Evolutionary conservation across 2,329 filamentous ascomycete species (phyloP).

Genomic region (Fusarium pilosicola): DNA sequence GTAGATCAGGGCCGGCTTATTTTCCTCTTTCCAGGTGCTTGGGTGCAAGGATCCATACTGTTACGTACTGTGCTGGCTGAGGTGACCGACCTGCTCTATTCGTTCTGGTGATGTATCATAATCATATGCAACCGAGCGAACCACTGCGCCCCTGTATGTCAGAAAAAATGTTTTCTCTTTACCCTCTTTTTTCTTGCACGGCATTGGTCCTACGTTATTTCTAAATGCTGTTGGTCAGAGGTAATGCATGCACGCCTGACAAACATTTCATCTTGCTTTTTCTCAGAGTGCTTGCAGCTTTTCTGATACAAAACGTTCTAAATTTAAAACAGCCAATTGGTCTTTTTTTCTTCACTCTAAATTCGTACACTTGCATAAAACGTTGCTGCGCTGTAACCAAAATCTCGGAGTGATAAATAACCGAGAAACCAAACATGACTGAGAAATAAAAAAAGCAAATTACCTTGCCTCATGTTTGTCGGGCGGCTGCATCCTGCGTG

Average conservation of each 20-base stretch:
- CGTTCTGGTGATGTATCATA: slow-evolving; percentile 3
- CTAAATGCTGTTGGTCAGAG: background rate
- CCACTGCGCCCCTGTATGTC: background rate
- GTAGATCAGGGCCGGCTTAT: background rate
- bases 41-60: background rate
- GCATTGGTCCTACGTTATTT: background rate
- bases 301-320: background rate
- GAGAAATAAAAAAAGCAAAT: background rate
- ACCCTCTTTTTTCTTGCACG: background rate
- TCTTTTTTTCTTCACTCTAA: background rate
- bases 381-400: slow-evolving; percentile 3
- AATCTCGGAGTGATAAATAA: background rate
- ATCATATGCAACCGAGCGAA: slow-evolving; percentile 6
- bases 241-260: slow-evolving; percentile 2
- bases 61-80: background rate
- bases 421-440: background rate
- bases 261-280: background rate
- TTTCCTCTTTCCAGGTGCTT: background rate
- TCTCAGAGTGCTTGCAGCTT: slow-evolving; percentile 2
- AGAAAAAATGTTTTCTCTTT: slow-evolving; percentile 5
- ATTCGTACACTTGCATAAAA: slow-evolving; percentile 7
- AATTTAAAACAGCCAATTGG: background rate
- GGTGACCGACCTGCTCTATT: slow-evolving; percentile 12
- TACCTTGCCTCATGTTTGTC: background rate
- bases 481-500: slow-evolving; percentile 4